Evolutionary conservation across 1,284 basidiomycete species (phyloP).

Genomic region (Ganoderma leucocontextum): DNA sequence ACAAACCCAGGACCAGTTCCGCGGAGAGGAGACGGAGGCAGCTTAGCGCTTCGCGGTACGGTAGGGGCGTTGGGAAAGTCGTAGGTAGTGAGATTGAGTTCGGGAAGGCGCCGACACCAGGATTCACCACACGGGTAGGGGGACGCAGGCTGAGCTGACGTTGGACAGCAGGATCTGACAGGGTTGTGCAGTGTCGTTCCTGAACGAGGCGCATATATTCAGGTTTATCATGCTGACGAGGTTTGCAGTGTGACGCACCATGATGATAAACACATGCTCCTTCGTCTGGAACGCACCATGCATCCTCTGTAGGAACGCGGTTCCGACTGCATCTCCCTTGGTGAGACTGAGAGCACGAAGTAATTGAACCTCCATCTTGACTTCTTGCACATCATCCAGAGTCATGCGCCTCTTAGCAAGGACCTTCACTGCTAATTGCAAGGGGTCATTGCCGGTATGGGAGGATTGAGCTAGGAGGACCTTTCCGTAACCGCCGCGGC

Average conservation of each 20-base stretch:
- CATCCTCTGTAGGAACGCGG: slow-evolving; percentile 25
- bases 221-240: background rate
- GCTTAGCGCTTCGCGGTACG: slow-evolving; percentile 21
- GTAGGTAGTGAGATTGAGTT: slow-evolving; percentile 26
- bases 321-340: background rate
- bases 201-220: slow-evolving; percentile 4
- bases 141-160: slow-evolving; percentile 22
- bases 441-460: background rate
- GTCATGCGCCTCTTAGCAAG: slow-evolving; percentile 27
- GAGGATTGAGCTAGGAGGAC: slow-evolving; percentile 29
- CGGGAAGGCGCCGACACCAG: background rate
- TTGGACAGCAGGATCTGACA: slow-evolving; percentile 26
- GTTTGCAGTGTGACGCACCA: slow-evolving; percentile 18
- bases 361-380: slow-evolving; percentile 26
- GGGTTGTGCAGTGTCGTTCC: slow-evolving; percentile 28
- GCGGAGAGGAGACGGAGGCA: slow-evolving; percentile 29
- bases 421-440: slow-evolving; percentile 31
- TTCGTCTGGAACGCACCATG: slow-evolving; percentile 24
- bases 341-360: slow-evolving; percentile 22
- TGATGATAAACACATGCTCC: slow-evolving; percentile 28
- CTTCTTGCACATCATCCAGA: slow-evolving; percentile 25
- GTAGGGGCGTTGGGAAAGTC: slow-evolving; percentile 24
- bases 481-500: slow-evolving; percentile 33
- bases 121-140: background rate
- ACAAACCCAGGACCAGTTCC: slow-evolving; percentile 28